phyloP scores from a whole-genome alignment of 192 early-diverging fungal species.

The Backusella psychrophila region DNA sequence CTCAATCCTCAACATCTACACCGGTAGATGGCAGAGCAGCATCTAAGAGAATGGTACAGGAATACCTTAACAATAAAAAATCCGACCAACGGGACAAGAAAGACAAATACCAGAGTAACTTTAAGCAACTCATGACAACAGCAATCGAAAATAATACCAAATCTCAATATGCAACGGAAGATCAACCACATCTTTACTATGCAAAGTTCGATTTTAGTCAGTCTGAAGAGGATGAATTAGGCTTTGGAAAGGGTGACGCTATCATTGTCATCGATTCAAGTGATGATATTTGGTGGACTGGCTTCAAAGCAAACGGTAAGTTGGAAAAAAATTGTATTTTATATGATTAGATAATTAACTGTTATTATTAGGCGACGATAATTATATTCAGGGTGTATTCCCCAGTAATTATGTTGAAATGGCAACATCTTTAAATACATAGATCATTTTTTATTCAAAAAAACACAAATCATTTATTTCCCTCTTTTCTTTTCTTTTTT shows the following conservation, averaged over 20 bases:
- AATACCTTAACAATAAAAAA: constrained; percentile 3
- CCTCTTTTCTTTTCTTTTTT: neutral
- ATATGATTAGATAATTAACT: neutral
- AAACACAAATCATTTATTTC: neutral
- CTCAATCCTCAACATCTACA: neutral
- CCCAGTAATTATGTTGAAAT: constrained; percentile 16
- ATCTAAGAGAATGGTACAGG: constrained; percentile 15
- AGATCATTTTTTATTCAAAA: neutral
- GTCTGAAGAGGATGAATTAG: constrained; percentile 69
- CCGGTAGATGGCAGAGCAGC: constrained; percentile 16
- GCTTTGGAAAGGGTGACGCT: constrained; percentile 63
- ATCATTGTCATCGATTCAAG: constrained; percentile 75
- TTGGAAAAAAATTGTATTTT: neutral
- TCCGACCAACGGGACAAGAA: neutral
- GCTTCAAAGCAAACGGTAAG: constrained; percentile 54
- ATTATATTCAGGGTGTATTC: neutral
- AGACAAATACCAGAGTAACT: constrained; percentile 2
- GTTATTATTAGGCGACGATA: neutral
- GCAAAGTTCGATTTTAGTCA: constrained; percentile 73
- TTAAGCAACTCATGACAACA: constrained; percentile 8
- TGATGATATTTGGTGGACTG: constrained; percentile 85
- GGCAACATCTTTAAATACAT: constrained; percentile 6
- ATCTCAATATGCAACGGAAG: constrained; percentile 8
- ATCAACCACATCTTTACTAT: constrained; percentile 50
- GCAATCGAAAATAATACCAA: constrained; percentile 25